A percentile compares a stretch with the other conserved stretches of the same genome.
phyloP scores from a whole-genome alignment of 2,329 filamentous ascomycete genomes.

The Neofusicoccum cordaticola region DNA sequence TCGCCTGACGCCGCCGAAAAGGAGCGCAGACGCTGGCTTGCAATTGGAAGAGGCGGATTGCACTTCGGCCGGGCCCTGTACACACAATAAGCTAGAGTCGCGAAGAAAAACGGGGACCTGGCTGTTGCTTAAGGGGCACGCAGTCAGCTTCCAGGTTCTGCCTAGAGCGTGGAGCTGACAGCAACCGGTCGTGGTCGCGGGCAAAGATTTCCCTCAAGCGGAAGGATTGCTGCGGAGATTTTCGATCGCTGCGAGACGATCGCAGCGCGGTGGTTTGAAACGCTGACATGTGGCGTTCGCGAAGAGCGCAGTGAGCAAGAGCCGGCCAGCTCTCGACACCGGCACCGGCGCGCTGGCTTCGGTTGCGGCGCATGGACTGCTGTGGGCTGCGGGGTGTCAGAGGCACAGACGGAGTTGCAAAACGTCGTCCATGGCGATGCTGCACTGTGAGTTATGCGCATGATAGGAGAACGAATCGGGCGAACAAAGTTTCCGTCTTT shows the following conservation, averaged over 20 bases:
- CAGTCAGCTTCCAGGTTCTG: not conserved
- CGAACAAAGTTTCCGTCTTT: not conserved
- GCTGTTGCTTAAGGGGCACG: not conserved
- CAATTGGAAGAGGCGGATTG: not conserved
- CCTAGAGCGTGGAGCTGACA: not conserved
- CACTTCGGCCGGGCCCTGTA: not conserved
- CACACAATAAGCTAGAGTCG: not conserved
- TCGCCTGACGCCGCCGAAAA: not conserved
- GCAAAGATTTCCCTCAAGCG: not conserved
- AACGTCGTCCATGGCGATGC: not conserved
- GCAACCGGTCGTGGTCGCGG: not conserved
- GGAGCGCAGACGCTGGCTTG: not conserved
- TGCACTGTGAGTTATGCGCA: slow-evolving; percentile 6
- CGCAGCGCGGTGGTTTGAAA: not conserved
- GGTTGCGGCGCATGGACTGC: not conserved
- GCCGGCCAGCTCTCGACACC: not conserved
- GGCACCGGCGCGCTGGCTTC: not conserved
- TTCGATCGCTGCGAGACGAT: not conserved
- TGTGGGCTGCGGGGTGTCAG: not conserved
- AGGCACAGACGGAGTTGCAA: not conserved
- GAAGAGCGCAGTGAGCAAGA: not conserved
- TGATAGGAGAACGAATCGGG: not conserved
- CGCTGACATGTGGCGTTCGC: not conserved
- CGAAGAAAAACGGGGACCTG: not conserved
- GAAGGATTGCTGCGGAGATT: not conserved